A percentile compares a stretch with the other conserved stretches of the same genome.
These are phyloP conservation scores for Apophysomyces ossiformis DNA, from an alignment of 371 early-diverging fungal genomes.

Conservation along the genomic window DNA sequence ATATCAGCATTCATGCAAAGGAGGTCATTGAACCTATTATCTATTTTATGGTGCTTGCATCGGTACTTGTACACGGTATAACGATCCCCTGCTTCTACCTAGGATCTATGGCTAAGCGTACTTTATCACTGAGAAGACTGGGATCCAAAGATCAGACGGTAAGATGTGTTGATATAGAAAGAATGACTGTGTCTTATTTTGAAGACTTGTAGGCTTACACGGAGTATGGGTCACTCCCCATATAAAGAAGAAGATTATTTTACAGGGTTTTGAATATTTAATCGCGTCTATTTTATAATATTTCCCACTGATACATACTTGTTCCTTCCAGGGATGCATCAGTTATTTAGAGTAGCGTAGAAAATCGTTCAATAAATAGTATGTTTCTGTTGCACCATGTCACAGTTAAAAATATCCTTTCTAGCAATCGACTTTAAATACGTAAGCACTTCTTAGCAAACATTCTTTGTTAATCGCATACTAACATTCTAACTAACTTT, in stretches of 20 bases:
- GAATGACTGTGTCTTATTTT: neutral
- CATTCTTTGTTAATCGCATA: too few relatives aligned
- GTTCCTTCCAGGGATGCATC: too few relatives aligned
- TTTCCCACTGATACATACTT: too few relatives aligned
- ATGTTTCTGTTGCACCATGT: too few relatives aligned
- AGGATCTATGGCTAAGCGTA: constrained; percentile 35
- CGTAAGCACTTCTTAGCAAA: too few relatives aligned
- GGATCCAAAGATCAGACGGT: neutral
- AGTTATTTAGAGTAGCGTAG: too few relatives aligned
- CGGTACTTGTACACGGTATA: constrained; percentile 80
- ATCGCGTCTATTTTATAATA: too few relatives aligned
- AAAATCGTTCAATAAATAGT: too few relatives aligned
- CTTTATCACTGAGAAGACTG: constrained; percentile 30
- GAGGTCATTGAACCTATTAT: constrained; percentile 64
- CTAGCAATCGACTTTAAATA: too few relatives aligned
- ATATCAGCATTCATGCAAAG: constrained; percentile 33
- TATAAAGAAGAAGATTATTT: neutral
- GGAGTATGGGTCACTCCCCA: neutral
- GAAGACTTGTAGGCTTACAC: neutral
- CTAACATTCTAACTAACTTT: too few relatives aligned
- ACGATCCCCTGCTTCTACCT: constrained; percentile 74
- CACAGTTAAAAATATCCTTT: too few relatives aligned
- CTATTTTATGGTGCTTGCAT: constrained; percentile 74
- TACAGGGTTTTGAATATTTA: too few relatives aligned
- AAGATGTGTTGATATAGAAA: neutral